Evolutionary conservation across 345 rosid genomes (phyloP).

Genomic region (Geranium brycei): DNA sequence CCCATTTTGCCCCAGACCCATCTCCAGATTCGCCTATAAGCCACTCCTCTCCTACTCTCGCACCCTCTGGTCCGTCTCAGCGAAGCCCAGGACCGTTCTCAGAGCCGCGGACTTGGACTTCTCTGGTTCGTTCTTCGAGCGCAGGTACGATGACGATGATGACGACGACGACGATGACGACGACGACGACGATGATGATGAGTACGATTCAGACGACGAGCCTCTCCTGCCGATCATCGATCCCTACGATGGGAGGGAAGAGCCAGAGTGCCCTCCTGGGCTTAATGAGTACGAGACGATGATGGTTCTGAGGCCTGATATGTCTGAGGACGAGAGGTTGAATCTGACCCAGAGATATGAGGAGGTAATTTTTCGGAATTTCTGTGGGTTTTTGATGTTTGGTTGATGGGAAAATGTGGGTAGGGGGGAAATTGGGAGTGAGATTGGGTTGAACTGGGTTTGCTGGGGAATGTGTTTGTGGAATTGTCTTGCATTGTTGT

Average conservation of each 20-base stretch:
- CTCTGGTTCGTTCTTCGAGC: constrained; percentile 70
- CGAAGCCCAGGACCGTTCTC: constrained; percentile 19
- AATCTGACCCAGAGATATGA: constrained; percentile 89
- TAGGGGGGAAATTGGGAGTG: not conserved
- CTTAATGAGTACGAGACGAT: constrained; percentile 76
- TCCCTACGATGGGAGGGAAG: constrained; percentile 59
- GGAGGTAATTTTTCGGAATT: constrained; percentile 42
- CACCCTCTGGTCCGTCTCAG: constrained; percentile 23
- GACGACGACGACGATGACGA: constrained; percentile 20
- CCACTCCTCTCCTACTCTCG: constrained; percentile 36
- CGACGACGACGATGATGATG: constrained; percentile 36
- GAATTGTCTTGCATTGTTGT: not conserved
- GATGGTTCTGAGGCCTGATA: constrained; percentile 82
- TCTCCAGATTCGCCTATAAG: constrained; percentile 18
- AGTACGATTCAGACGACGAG: constrained; percentile 5
- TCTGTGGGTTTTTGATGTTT: constrained; percentile 1
- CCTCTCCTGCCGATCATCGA: constrained; percentile 32
- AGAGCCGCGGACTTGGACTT: constrained; percentile 60
- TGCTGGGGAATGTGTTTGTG: not conserved
- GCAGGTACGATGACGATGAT: constrained; percentile 52
- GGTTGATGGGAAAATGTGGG: not conserved
- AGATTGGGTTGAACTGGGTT: not conserved
- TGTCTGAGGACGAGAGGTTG: constrained; percentile 89
- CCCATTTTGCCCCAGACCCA: constrained; percentile 21
- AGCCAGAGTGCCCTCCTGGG: constrained; percentile 89